Evolutionary conservation across 371 early-diverging fungal genomes (phyloP).

Genomic region (Fennellomyces sp.): DNA sequence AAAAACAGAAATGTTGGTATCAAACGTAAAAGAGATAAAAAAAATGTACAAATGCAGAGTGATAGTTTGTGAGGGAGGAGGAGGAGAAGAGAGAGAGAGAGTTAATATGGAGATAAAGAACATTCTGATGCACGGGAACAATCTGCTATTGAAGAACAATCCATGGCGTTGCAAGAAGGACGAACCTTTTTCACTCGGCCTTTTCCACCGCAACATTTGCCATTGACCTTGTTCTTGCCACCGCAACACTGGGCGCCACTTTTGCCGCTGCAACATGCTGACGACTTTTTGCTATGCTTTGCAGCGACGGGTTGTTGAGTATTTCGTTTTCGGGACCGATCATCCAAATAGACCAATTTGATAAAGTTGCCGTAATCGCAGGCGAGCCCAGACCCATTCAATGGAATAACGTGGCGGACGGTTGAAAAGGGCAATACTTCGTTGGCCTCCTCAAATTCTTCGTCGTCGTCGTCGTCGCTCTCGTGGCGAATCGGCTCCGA

Average conservation of each 20-base stretch:
- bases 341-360: slow-evolving; percentile 32
- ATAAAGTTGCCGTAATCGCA: slow-evolving; percentile 55
- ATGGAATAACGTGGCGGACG: slow-evolving; percentile 26
- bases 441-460: slow-evolving; percentile 24
- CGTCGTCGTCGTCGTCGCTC: slow-evolving; percentile 15
- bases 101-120: background rate
- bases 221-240: background rate
- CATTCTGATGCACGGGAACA: slow-evolving; percentile 16
- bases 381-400: slow-evolving; percentile 33
- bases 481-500: background rate
- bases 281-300: background rate
- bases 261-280: slow-evolving; percentile 9
- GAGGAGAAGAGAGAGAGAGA: background rate
- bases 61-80: background rate
- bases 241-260: background rate
- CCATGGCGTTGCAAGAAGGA: slow-evolving; percentile 2
- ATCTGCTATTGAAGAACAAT: slow-evolving; percentile 9
- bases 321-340: slow-evolving; percentile 4
- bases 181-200: background rate
- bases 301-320: background rate
- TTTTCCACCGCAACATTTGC: background rate
- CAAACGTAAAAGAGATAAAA: background rate
- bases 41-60: background rate
- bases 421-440: slow-evolving; percentile 39
- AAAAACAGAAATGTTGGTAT: background rate